Percentiles rank a stretch among this genome's conserved stretches.
Conservation (phyloP, 108 stramenopile genomes). For the Cyclotella atomus region DNA sequence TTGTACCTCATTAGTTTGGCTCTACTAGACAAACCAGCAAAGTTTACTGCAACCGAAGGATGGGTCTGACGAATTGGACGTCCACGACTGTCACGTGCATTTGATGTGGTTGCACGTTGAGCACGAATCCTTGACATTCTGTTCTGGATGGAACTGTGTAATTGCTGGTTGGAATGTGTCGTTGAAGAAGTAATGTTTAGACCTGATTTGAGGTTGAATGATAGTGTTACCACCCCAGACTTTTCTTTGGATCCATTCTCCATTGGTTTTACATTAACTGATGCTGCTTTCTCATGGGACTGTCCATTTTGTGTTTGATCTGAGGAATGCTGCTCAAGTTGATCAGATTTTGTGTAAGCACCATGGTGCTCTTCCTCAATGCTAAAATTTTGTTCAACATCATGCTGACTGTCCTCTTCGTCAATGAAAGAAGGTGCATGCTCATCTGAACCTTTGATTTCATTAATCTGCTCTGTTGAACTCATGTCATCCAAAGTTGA, state of each 20-base stretch:
- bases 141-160: not conserved
- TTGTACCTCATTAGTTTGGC: not conserved
- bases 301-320: not conserved
- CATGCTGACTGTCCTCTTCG: slow-evolving; percentile 6
- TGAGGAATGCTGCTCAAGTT: not conserved
- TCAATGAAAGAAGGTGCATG: not conserved
- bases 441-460: not conserved
- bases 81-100: not conserved
- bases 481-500: not conserved
- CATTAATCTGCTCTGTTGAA: not conserved
- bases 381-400: not conserved
- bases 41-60: not conserved
- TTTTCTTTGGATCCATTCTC: not conserved
- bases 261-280: not conserved
- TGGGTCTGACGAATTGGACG: not conserved
- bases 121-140: not conserved
- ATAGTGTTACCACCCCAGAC: not conserved
- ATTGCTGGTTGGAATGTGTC: not conserved
- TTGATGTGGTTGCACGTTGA: not conserved
- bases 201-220: not conserved
- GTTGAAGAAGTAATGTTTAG: not conserved
- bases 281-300: not conserved
- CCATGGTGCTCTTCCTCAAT: not conserved
- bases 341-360: not conserved
- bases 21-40: not conserved